phyloP scores from a whole-genome alignment of 208 protist species.

The Wallacemonas sp. region DNA sequence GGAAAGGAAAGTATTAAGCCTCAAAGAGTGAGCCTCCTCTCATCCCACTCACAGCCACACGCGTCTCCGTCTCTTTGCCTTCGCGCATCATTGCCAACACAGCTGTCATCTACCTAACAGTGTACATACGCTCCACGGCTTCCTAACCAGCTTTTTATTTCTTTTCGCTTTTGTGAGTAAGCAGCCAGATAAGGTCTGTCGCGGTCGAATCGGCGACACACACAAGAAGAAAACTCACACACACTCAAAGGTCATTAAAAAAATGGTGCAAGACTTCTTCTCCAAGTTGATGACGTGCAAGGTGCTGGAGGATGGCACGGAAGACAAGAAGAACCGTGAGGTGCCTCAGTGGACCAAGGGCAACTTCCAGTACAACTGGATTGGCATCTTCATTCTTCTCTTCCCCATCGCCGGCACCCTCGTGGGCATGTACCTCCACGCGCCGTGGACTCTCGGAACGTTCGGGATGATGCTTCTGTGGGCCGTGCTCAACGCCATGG shows the following conservation, averaged over 20 bases:
- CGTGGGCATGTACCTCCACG: constrained; percentile 20
- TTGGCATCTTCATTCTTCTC: constrained; percentile 29
- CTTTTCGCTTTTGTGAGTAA: too few species aligned
- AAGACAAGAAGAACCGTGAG: constrained; percentile 16
- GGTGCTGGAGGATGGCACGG: constrained; percentile 15
- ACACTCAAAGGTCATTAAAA: constrained; percentile 20
- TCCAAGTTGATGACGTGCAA: constrained; percentile 12
- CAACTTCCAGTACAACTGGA: constrained; percentile 49
- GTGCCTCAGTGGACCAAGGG: constrained; percentile 38
- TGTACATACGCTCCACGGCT: too few species aligned
- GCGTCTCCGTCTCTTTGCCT: too few species aligned
- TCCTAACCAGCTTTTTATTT: too few species aligned
- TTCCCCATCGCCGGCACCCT: constrained; percentile 21
- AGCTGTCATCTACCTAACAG: too few species aligned
- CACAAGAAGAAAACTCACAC: too few species aligned
- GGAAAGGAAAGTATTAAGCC: too few species aligned
- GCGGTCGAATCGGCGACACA: too few species aligned
- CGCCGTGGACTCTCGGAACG: constrained; percentile 25
- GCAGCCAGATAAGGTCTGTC: too few species aligned
- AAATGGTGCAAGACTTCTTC: constrained; percentile 16
- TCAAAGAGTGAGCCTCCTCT: too few species aligned
- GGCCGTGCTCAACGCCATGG: constrained; percentile 41
- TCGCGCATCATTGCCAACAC: too few species aligned
- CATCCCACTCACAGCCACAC: too few species aligned
- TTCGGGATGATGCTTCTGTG: constrained; percentile 22